Percentiles rank a stretch among this genome's conserved stretches.
phyloP scores from a whole-genome alignment of 192 early-diverging fungal species.

The Lobosporangium transversale region DNA sequence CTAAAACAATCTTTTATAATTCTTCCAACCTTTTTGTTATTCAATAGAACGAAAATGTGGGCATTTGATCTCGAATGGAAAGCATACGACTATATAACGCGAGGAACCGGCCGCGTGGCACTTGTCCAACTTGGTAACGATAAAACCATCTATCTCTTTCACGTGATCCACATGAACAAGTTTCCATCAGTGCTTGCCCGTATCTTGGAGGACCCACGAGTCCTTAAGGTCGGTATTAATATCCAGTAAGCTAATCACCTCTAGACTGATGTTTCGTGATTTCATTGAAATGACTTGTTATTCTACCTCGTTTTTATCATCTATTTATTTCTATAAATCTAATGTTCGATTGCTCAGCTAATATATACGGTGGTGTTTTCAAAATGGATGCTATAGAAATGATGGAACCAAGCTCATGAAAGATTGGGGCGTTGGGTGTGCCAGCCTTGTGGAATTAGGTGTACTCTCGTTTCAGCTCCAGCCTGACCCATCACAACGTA shows the following conservation, averaged over 20 bases:
- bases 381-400: constrained; percentile 5
- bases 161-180: constrained; percentile 39
- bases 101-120: constrained; percentile 16
- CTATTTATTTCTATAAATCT: too few relatives aligned
- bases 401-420: constrained; percentile 47
- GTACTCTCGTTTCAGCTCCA: constrained; percentile 23
- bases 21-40: not conserved
- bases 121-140: constrained; percentile 46
- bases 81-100: not conserved
- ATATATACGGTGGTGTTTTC: too few relatives aligned
- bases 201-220: constrained; percentile 21
- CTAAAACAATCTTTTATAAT: not conserved
- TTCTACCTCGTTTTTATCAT: not conserved
- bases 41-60: constrained; percentile 27
- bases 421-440: constrained; percentile 41
- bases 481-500: constrained; percentile 13
- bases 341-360: too few relatives aligned
- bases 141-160: constrained; percentile 34
- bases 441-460: constrained; percentile 35
- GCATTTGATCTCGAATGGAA: constrained; percentile 46
- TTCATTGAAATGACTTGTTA: not conserved
- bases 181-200: constrained; percentile 25
- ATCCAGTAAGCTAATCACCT: constrained; percentile 20
- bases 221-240: constrained; percentile 46
- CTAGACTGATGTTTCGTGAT: not conserved